phyloP scores from a whole-genome alignment of 306 rosid species.

The Prunus persica region Prunus_persica_NCBIv2 NC_034010.1:30074501-30075000 shows the following conservation, averaged over 20 bases:
- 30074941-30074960: neutral
- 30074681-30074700: constrained; percentile 85
- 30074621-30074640: constrained; percentile 83
- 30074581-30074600: constrained; percentile 4
- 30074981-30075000: no score
- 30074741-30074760: constrained; percentile 85
- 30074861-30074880: constrained; percentile 8
- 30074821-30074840: neutral
- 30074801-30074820: constrained; percentile 3
- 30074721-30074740: constrained; percentile 95
- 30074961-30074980: neutral
- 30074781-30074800: constrained; percentile 14
- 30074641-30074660: constrained; percentile 76
- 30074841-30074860: constrained; percentile 14
- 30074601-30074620: constrained; percentile 64
- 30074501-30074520: constrained; percentile 84
- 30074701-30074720: constrained; percentile 92
- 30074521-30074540: constrained; percentile 84
- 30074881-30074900: neutral
- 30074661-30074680: constrained; percentile 93
- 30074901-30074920: neutral
- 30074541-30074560: constrained; percentile 13
- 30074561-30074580: neutral
- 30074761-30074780: constrained; percentile 39
- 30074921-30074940: neutral